Conservation (phyloP, 345 rosid genomes). For the Sisymbrium altissimum region DNA sequence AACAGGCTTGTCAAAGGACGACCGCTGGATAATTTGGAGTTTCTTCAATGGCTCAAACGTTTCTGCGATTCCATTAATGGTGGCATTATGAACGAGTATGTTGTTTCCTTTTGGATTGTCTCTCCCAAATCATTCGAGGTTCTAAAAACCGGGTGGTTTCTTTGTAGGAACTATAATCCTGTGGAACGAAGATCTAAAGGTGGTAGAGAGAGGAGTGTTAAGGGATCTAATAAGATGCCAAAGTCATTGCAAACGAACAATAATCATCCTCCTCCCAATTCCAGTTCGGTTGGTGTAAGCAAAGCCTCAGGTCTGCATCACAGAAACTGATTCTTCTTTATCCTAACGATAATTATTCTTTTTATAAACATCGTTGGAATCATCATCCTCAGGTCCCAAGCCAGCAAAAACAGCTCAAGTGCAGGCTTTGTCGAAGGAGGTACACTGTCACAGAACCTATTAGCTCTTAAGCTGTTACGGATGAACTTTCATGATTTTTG, state of each 20-base stretch:
- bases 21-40: slow-evolving; percentile 97
- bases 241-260: slow-evolving; percentile 77
- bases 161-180: slow-evolving; percentile 84
- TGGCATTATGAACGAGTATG: slow-evolving; percentile 92
- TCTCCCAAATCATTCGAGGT: not conserved
- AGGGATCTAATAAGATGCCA: slow-evolving; percentile 54
- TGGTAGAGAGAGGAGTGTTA: slow-evolving; percentile 52
- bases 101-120: not conserved
- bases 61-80: slow-evolving; percentile 96
- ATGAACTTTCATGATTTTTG: not conserved
- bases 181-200: slow-evolving; percentile 77
- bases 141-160: not conserved
- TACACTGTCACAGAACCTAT: slow-evolving; percentile 19
- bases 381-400: slow-evolving; percentile 48
- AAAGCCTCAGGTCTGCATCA: slow-evolving; percentile 16
- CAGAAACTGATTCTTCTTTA: not conserved
- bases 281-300: slow-evolving; percentile 20
- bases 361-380: not conserved
- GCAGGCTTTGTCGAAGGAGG: slow-evolving; percentile 76
- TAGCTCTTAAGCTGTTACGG: not conserved
- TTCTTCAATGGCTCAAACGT: slow-evolving; percentile 93
- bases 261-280: slow-evolving; percentile 29
- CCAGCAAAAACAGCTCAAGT: slow-evolving; percentile 48
- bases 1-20: slow-evolving; percentile 87
- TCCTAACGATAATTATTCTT: not conserved